Percentiles rank a stretch among this genome's conserved stretches.
These are phyloP conservation scores for Chrysoporthe austroafricana DNA, from an alignment of 2,329 filamentous ascomycete genomes.

Conservation along the genomic window DNA sequence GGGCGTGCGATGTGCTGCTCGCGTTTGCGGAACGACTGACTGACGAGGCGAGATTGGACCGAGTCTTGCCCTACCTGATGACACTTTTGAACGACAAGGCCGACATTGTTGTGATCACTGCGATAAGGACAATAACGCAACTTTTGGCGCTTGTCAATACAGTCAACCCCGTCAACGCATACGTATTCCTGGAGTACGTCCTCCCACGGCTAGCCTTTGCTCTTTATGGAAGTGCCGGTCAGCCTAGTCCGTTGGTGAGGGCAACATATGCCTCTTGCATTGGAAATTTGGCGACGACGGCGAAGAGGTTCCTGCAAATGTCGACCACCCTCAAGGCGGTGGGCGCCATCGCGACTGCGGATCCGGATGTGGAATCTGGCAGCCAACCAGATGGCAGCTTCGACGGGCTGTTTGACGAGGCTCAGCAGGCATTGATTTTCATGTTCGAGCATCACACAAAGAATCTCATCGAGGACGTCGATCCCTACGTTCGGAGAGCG, in stretches of 20 bases:
- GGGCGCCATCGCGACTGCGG: constrained; percentile 75
- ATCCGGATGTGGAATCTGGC: constrained; percentile 79
- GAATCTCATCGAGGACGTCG: constrained; percentile 81
- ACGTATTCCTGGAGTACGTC: constrained; percentile 71
- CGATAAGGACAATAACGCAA: constrained; percentile 85
- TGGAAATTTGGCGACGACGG: constrained; percentile 84
- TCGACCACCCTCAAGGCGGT: constrained; percentile 86
- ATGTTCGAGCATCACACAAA: constrained; percentile 90
- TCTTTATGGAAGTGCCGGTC: constrained; percentile 50
- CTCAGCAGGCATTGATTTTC: constrained; percentile 79
- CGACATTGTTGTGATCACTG: constrained; percentile 83
- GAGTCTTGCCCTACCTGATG: constrained; percentile 89
- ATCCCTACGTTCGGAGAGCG: constrained; percentile 84
- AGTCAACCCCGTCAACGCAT: constrained; percentile 78
- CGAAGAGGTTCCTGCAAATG: constrained; percentile 85
- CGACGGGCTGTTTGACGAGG: constrained; percentile 84
- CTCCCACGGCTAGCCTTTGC: constrained; percentile 64
- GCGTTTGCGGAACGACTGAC: constrained; percentile 90
- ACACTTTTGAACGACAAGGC: constrained; percentile 79
- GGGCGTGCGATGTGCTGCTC: constrained; percentile 87
- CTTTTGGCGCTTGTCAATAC: constrained; percentile 84
- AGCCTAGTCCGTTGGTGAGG: constrained; percentile 72
- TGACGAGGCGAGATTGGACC: constrained; percentile 93
- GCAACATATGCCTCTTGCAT: constrained; percentile 93
- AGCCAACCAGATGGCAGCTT: constrained; percentile 70